A percentile compares a stretch with the other conserved stretches of the same genome.
These are phyloP conservation scores for Vanilla planifolia DNA, from an alignment of 106 monocot genomes.

Conservation along the genomic window DNA sequence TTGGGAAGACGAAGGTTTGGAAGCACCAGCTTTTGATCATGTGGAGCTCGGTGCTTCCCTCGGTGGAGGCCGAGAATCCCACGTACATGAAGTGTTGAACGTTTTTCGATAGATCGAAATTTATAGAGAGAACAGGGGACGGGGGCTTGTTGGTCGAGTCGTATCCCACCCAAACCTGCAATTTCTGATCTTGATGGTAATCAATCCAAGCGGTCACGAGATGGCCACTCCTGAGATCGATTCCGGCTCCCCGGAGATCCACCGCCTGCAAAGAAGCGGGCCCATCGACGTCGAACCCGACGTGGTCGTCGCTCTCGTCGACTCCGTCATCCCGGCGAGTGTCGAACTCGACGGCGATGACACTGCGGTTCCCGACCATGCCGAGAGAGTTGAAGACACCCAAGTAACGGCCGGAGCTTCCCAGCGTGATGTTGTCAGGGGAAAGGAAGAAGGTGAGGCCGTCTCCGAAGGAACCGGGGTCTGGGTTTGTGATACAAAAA, in stretches of 20 bases:
- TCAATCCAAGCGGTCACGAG: conserved; percentile 40
- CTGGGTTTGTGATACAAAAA: too few relatives aligned
- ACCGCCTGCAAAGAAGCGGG: conserved; percentile 22
- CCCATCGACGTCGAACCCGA: conserved; percentile 25
- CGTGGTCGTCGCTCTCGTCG: conserved; percentile 35
- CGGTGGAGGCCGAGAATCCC: conserved; percentile 31
- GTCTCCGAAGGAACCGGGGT: conserved; percentile 22
- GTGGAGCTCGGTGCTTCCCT: conserved; percentile 13
- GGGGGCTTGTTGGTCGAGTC: conserved; percentile 13
- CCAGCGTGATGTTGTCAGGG: conserved; percentile 3
- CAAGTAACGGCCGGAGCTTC: conserved; percentile 15
- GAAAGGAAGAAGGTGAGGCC: conserved; percentile 35
- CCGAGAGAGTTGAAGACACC: conserved; percentile 17
- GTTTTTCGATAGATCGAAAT: conserved; percentile 27
- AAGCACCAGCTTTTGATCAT: conserved; percentile 25
- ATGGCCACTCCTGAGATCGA: conserved; percentile 21
- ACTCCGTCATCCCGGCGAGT: conserved; percentile 17
- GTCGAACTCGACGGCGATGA: conserved; percentile 43
- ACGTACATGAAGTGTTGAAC: conserved; percentile 27
- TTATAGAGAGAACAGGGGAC: conserved; percentile 12
- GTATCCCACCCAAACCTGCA: conserved; percentile 6
- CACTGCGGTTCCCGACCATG: neutral
- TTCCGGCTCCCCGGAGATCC: neutral
- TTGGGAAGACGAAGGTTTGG: conserved; percentile 18
- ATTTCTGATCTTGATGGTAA: conserved; percentile 5